Base-by-base conservation (phyloP, 2,329 filamentous ascomycete genomes). In the Colletotrichum aenigma region DNA sequence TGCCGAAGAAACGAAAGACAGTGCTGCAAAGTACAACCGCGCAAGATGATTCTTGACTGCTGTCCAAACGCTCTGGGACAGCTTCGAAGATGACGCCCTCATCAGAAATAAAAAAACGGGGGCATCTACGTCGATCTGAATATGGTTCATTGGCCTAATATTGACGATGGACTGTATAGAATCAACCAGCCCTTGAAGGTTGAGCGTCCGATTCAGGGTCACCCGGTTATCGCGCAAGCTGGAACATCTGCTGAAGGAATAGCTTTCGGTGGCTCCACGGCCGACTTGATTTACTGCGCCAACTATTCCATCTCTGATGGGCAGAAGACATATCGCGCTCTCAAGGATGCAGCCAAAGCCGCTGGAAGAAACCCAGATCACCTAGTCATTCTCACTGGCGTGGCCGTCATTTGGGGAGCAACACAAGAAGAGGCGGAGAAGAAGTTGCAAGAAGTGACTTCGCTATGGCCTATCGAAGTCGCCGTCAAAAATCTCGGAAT, bases 271-370 rank as follows among this genome's bases (percentile, higher is more conserved):
- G 60, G 60, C 16, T 62, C 60, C 21, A 62, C 16, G 9, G 73
- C 73, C 6, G 69, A 76, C 26, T 34, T 76, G 52, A 68, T 76
- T 30, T 76, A 76, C 62, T 76, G 73, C 38, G 73, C 73, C 56
- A 74, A 70, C 68, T 72, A 72, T 36, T 72, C 73, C 16, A 76
- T 76, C 56, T 32, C 28, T 7, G 73, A 76, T 58, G 73, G 73
- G 7, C 69, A 76, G 24, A 71, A 71, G 34, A 71, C 68, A 5
- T 64, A 58, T 18, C 62, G 64, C 34, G 55, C 61, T n/a, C 68
- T 72, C 56, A 76, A 76, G 55, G 64, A 21, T 7, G 61, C 62
- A 8, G 69, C 73, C 8, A 64, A 28, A 10, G 56, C 21, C 2
- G 73, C 73, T 18, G 73, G 73, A 6, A 18, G 73, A 12, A 56